These are phyloP conservation scores for Fraxinus quadrangulata DNA, from an alignment of 257 asterid species.

Conservation along the genomic window DNA sequence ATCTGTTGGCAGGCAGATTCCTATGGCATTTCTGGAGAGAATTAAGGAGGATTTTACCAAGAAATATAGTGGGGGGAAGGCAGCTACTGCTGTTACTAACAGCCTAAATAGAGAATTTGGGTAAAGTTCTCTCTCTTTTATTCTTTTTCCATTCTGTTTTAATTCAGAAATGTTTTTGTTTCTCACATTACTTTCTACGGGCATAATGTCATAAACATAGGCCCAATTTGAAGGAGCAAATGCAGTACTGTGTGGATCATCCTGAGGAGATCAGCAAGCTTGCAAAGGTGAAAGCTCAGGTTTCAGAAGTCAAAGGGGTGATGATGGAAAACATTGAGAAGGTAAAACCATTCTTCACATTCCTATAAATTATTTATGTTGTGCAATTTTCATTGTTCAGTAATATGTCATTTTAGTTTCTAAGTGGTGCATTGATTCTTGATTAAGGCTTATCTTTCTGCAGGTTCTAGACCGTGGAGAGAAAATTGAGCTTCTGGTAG, in stretches of 20 bases:
- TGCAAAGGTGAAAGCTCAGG: background rate
- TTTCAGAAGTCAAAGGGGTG: background rate
- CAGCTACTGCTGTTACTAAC: background rate
- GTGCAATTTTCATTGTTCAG: background rate
- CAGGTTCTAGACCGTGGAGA: conserved; percentile 33
- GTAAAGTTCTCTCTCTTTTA: background rate
- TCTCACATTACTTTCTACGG: background rate
- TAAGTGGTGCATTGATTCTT: background rate
- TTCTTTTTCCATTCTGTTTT: background rate
- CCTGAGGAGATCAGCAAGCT: background rate
- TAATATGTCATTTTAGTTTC: too few species aligned
- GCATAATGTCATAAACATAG: background rate
- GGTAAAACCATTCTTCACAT: background rate
- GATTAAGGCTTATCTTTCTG: background rate
- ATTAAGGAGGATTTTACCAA: background rate
- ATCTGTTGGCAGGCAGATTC: conserved; percentile 4
- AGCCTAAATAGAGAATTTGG: background rate
- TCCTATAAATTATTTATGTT: background rate
- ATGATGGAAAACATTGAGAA: background rate
- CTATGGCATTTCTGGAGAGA: background rate
- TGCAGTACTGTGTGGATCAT: background rate
- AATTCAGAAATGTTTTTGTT: background rate
- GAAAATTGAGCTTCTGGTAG: conserved; percentile 34
- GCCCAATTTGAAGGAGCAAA: background rate
- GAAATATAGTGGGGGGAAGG: background rate